Percentiles rank a stretch among this genome's conserved stretches.
Conservation (phyloP, 2,329 filamentous ascomycete species). For the Whalleya microplaca region DNA sequence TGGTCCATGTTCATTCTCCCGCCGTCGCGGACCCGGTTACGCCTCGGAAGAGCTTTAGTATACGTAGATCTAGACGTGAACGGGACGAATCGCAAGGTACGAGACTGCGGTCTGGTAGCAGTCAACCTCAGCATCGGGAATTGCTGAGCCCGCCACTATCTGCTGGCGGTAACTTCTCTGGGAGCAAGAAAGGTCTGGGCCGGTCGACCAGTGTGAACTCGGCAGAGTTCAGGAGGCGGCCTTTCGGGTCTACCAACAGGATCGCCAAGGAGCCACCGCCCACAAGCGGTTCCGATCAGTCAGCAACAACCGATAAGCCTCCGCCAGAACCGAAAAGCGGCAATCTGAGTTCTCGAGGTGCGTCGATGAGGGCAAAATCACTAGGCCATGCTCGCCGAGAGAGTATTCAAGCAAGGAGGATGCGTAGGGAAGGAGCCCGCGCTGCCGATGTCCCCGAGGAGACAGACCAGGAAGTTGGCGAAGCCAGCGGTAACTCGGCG, state of each 20-base stretch:
- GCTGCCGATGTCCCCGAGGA: constrained; percentile 87
- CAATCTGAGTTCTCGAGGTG: constrained; percentile 57
- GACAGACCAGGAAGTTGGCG: constrained; percentile 77
- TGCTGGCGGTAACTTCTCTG: constrained; percentile 57
- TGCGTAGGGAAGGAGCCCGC: constrained; percentile 70
- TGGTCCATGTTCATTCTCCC: constrained; percentile 79
- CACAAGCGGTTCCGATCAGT: constrained; percentile 81
- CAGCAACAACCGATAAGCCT: constrained; percentile 58
- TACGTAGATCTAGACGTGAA: constrained; percentile 63
- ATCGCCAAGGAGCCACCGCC: constrained; percentile 67
- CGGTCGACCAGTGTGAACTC: constrained; percentile 92
- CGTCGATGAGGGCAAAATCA: constrained; percentile 79
- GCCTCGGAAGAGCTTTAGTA: constrained; percentile 87
- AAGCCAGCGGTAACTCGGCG: constrained; percentile 62
- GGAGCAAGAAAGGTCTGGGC: constrained; percentile 71
- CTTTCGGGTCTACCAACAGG: constrained; percentile 48
- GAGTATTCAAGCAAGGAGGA: constrained; percentile 86
- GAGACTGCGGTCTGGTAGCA: constrained; percentile 59
- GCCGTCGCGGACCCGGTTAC: constrained; percentile 64
- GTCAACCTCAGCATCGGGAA: constrained; percentile 75
- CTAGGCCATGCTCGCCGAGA: constrained; percentile 87
- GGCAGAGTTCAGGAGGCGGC: constrained; percentile 74
- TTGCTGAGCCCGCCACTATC: constrained; percentile 74
- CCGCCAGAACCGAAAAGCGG: constrained; percentile 55
- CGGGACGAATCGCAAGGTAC: constrained; percentile 53